Evolutionary conservation across 192 early-diverging fungal genomes (phyloP).

Genomic region (Backusella liffmaniae): DNA sequence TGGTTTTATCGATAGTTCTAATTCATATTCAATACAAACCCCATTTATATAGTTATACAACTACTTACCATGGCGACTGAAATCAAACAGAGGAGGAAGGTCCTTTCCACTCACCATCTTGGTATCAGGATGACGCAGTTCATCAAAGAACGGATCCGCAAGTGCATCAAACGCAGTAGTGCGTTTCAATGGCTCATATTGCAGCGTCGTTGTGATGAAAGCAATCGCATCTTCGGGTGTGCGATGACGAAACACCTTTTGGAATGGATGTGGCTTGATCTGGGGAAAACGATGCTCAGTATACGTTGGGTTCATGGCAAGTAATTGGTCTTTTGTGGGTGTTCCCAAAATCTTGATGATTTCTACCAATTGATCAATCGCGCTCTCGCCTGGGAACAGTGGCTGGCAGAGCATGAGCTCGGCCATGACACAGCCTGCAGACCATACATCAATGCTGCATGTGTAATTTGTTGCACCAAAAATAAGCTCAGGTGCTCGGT

Average conservation of each 20-base stretch:
- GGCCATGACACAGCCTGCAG: slow-evolving; percentile 93
- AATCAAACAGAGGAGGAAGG: slow-evolving; percentile 89
- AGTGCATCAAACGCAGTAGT: slow-evolving; percentile 89
- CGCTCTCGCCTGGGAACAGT: slow-evolving; percentile 92
- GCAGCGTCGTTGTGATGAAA: slow-evolving; percentile 77
- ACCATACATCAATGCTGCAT: slow-evolving; percentile 90
- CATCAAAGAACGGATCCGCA: slow-evolving; percentile 94
- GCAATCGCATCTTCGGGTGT: slow-evolving; percentile 82
- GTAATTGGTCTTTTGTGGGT: slow-evolving; percentile 92
- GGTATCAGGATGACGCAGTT: slow-evolving; percentile 81
- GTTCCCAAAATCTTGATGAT: slow-evolving; percentile 98
- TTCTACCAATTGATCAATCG: slow-evolving; percentile 97
- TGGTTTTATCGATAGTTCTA: slow-evolving; percentile 85
- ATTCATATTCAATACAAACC: background rate
- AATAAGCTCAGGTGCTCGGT: slow-evolving; percentile 93
- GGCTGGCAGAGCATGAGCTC: slow-evolving; percentile 92
- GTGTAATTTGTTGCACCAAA: slow-evolving; percentile 94
- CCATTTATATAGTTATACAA: background rate
- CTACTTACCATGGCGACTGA: slow-evolving; percentile 62
- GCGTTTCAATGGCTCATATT: slow-evolving; percentile 85
- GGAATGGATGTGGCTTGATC: slow-evolving; percentile 89
- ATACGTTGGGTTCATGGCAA: slow-evolving; percentile 96
- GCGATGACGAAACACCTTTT: slow-evolving; percentile 81
- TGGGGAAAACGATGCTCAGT: slow-evolving; percentile 97
- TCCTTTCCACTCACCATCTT: slow-evolving; percentile 76